These are phyloP conservation scores for Hypholoma sublateritium DNA, from an alignment of 768 basidiomycete genomes.

Conservation along the genomic window DNA sequence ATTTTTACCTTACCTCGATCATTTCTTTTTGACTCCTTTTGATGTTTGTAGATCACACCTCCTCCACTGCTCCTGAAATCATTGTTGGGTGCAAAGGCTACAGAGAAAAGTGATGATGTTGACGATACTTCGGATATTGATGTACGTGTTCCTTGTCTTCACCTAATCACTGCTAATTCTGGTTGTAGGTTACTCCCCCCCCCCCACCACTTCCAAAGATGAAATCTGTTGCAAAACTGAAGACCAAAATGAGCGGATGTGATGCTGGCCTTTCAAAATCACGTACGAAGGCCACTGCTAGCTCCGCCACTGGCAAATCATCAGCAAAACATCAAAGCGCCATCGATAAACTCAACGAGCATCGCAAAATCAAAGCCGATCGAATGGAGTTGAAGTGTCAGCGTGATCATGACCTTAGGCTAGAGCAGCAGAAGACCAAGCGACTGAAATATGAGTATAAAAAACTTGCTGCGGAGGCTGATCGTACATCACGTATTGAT, in stretches of 20 bases:
- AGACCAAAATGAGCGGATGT: neutral
- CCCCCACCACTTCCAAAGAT: neutral
- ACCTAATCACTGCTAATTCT: neutral
- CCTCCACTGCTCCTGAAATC: too few species aligned
- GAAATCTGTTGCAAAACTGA: neutral
- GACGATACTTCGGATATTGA: too few species aligned
- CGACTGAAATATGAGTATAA: constrained; percentile 13
- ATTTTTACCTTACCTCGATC: too few species aligned
- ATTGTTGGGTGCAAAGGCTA: too few species aligned
- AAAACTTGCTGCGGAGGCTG: constrained; percentile 1
- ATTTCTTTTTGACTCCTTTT: too few species aligned
- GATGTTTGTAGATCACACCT: too few species aligned
- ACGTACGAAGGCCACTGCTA: neutral
- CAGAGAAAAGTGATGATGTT: too few species aligned
- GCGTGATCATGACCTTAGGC: constrained; percentile 1
- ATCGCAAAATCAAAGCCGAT: neutral
- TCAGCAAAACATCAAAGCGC: too few species aligned
- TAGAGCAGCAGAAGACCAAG: constrained; percentile 7
- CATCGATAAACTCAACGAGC: too few species aligned
- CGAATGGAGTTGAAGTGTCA: constrained; percentile 4
- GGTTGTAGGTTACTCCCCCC: neutral
- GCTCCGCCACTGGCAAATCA: neutral
- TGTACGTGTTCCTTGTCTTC: too few species aligned
- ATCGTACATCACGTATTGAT: neutral
- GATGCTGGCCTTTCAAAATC: constrained; percentile 3